These are phyloP conservation scores for Blastocystis hominis DNA, from an alignment of 352 stramenopile species.

Conservation along the genomic window DNA sequence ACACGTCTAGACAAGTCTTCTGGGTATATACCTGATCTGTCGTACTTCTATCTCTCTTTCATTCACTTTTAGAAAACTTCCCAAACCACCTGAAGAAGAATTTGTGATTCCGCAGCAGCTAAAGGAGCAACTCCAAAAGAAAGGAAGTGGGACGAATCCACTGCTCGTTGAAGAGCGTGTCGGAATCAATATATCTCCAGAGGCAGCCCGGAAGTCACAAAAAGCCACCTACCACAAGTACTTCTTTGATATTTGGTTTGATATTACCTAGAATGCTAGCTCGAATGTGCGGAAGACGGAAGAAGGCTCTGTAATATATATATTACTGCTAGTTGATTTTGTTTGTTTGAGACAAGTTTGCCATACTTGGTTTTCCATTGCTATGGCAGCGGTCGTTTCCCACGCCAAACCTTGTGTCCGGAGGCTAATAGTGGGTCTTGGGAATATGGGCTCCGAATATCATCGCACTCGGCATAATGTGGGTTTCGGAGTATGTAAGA, in stretches of 20 bases:
- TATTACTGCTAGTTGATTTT: neutral
- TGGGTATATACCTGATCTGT: constrained; percentile 26
- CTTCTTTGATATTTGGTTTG: neutral
- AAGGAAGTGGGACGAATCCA: neutral
- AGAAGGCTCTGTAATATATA: neutral
- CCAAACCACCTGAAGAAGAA: constrained; percentile 33
- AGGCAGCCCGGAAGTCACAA: neutral
- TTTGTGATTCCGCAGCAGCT: neutral
- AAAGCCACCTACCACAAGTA: constrained; percentile 42
- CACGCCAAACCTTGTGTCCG: neutral
- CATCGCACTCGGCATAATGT: constrained; percentile 52
- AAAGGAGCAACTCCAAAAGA: neutral
- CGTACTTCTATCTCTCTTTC: neutral
- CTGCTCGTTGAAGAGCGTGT: constrained; percentile 34
- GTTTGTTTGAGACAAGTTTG: neutral
- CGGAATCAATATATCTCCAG: neutral
- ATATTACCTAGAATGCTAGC: constrained; percentile 45
- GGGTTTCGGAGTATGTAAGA: constrained; percentile 45
- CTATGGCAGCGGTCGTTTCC: neutral
- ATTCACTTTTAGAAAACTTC: neutral
- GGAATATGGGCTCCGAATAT: constrained; percentile 40
- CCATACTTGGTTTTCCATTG: neutral
- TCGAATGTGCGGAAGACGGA: neutral
- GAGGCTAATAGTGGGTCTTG: constrained; percentile 31
- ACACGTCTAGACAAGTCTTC: neutral